These are phyloP conservation scores for Nidularia pulvinata DNA, from an alignment of 768 basidiomycete genomes.

Conservation along the genomic window DNA sequence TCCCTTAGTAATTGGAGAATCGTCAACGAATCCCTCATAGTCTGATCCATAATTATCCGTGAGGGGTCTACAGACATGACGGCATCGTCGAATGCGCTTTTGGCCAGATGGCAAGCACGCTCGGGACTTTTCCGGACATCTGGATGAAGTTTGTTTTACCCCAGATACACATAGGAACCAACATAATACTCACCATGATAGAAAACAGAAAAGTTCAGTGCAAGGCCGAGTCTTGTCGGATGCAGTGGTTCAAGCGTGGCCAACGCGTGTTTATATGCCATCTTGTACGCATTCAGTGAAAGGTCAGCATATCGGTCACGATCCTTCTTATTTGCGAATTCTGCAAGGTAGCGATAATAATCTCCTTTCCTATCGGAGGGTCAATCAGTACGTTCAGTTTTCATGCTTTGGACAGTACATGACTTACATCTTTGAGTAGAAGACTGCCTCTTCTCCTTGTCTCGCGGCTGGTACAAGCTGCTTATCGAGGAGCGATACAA, in stretches of 20 bases:
- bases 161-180: no score
- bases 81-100: conserved; percentile 92
- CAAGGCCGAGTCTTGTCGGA: conserved; percentile 86
- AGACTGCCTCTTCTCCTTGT: conserved; percentile 82
- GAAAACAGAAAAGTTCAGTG: conserved; percentile 94
- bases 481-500: conserved; percentile 68
- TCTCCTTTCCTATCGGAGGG: conserved; percentile 51
- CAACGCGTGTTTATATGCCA: conserved; percentile 81
- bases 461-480: conserved; percentile 46
- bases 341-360: conserved; percentile 90
- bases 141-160: conserved; percentile 4
- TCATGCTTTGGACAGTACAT: background rate
- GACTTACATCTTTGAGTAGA: conserved; percentile 86
- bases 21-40: conserved; percentile 73
- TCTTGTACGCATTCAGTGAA: conserved; percentile 84
- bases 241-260: conserved; percentile 76
- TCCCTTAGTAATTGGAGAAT: conserved; percentile 83
- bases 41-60: conserved; percentile 34
- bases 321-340: conserved; percentile 74
- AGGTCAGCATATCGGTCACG: conserved; percentile 69
- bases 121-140: conserved; percentile 86
- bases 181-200: conserved; percentile 53
- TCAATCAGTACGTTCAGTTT: background rate
- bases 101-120: conserved; percentile 85
- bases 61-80: conserved; percentile 58